Evolutionary conservation across 202 grass and related monocot species (phyloP).

Genomic region (Dendrocalamus latiflorus): DNA sequence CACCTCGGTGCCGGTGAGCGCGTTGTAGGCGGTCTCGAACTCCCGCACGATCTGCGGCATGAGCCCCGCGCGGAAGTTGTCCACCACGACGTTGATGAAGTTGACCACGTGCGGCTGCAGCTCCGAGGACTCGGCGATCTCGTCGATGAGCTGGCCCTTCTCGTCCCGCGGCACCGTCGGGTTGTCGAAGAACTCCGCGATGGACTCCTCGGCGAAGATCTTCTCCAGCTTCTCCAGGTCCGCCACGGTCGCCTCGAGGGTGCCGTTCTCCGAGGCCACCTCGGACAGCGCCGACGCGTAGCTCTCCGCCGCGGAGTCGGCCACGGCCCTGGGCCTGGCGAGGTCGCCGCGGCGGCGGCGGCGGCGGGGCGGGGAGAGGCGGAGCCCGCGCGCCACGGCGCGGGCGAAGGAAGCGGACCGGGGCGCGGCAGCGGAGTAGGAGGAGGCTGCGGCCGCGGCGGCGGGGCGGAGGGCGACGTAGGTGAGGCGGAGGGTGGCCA

Average conservation of each 20-base stretch:
- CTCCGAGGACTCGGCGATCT: conserved; percentile 50
- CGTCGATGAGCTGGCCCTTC: conserved; percentile 60
- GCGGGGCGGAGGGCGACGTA: conserved; percentile 49
- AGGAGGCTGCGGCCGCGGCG: conserved; percentile 12
- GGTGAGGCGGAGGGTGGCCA: conserved; percentile 75
- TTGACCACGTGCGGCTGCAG: conserved; percentile 60
- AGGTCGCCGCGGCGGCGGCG: conserved; percentile 51
- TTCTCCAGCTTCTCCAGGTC: conserved; percentile 72
- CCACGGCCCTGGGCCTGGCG: conserved; percentile 22
- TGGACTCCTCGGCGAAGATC: conserved; percentile 57
- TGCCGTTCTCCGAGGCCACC: conserved; percentile 47
- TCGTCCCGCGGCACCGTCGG: conserved; percentile 51
- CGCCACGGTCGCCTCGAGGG: conserved; percentile 51
- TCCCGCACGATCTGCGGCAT: conserved; percentile 66
- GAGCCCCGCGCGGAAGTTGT: conserved; percentile 49
- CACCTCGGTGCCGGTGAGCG: conserved; percentile 67
- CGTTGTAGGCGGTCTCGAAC: conserved; percentile 79
- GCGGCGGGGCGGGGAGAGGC: conserved; percentile 28
- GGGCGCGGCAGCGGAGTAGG: background rate
- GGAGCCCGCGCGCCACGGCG: conserved; percentile 26
- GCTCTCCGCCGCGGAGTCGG: conserved; percentile 48
- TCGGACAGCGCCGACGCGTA: conserved; percentile 77
- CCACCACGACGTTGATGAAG: conserved; percentile 80
- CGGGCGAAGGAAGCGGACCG: conserved; percentile 20
- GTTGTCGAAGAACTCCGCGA: conserved; percentile 80